Conservation (phyloP, 768 basidiomycete species). For the Pisolithus albus region DNA sequence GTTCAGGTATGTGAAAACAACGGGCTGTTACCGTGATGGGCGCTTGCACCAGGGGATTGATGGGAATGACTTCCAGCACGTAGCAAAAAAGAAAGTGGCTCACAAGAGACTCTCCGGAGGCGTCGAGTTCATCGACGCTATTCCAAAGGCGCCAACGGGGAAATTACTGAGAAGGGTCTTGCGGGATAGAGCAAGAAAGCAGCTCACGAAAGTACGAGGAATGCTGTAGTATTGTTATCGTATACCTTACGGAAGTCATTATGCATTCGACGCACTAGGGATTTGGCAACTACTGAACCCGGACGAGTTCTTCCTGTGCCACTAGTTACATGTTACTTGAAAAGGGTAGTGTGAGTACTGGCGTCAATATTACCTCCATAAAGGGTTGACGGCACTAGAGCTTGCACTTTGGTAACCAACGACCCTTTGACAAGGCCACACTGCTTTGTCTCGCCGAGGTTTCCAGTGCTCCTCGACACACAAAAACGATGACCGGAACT, state of each 20-base stretch:
- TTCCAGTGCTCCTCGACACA: not conserved
- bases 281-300: no score
- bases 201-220: constrained; percentile 6
- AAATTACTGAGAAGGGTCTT: constrained; percentile 47
- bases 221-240: not conserved
- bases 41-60: not conserved
- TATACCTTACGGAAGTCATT: no score
- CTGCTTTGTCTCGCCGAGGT: constrained; percentile 1
- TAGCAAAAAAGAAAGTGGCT: constrained; percentile 45
- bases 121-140: constrained; percentile 45
- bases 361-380: no score
- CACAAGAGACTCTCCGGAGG: constrained; percentile 59
- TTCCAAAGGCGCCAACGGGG: constrained; percentile 62
- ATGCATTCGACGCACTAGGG: no score
- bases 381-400: no score
- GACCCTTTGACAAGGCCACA: not conserved
- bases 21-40: not conserved
- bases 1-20: constrained; percentile 32
- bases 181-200: constrained; percentile 42
- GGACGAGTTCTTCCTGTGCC: no score
- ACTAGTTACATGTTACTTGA: no score
- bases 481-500: not conserved
- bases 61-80: constrained; percentile 33
- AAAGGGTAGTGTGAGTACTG: no score
- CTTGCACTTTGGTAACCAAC: not conserved